Evolutionary conservation across 108 stramenopile genomes (phyloP), one percentile per base, ranked within the genome.

Genomic region (Nitzschia sp.): DNA sequence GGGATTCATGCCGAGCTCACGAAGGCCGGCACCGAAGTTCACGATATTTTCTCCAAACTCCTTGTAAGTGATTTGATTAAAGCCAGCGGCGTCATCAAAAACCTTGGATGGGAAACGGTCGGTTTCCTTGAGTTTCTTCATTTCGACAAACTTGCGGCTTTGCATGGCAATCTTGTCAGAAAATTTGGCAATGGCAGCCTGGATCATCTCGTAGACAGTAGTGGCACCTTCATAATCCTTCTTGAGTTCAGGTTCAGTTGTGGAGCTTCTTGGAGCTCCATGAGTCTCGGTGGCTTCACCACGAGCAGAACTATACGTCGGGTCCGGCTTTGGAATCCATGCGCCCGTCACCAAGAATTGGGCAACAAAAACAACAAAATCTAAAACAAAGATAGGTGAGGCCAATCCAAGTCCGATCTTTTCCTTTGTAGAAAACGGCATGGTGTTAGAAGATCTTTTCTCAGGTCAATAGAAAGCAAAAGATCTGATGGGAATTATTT

Each of bases 11-110:
- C 72, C 72, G 29, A 53, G 17, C 17, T 40, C 65, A 41, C 72
- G 65, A 12, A 73, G 46, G 26, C 50, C 72, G 14, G 53, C 41
- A n/a, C 72, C 72, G 60, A 73, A 73, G n/a, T 67, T 67, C 11
- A 38, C 9, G 21, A 53, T 8, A 10, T 34, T 73, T 11, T 57
- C 43, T 10, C 65, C 65, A 39, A 73, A 10, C 38, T 73, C 39
- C 44, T 25, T n/a, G 57, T 67, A 73, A 14, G 72, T 73, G n/a
- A 69, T 57, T 12, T 34, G 34, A 8, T 40, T 26, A 34, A 69
- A 39, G 2, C 51, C 46, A 20, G 54, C 44, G 15, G n/a, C 29
- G 46, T 69, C 67, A 26, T 72, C 57, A 41, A 53, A 58, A 21
- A 72, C 41, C 22, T 58, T 58, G 43, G 57, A 26, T 9, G 71